Base-by-base conservation (phyloP, 768 basidiomycete genomes). In the Rhizopogon vinicolor region DNA sequence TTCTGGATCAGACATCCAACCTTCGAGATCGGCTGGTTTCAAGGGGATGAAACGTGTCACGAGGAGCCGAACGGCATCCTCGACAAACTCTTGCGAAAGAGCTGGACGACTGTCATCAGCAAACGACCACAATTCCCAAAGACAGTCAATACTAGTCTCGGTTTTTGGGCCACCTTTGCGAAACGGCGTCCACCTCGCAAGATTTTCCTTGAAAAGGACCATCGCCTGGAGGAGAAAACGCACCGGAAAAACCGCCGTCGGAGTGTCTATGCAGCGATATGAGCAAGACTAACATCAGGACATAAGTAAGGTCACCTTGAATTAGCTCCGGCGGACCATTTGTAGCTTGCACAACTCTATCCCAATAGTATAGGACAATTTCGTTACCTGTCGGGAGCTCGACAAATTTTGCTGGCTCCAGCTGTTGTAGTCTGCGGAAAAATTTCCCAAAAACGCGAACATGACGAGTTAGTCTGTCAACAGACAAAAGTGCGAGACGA, bases 1-100 rank as follows among this genome's bases (percentile, higher is more conserved):
- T 74, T 99, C 96, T 0, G 95, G 93, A 66, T 95, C 92, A 14
- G 80, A 78, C 72, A 86, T 78, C 91, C 95, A 93, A 5, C 79
- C 80, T 60, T 92, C 84, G 9, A 98, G 77, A 68, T 98, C 96
- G 1, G 78, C 72, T 5, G 88, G 78, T 52, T 87, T 88, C 44
- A 99, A 74, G 12, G 91, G 92, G 68, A 99, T 85, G 63, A 96
- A 87, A 8, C 88, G 82, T 22, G 85, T 86, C 19, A 99, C 80
- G 8, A 99, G 80, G 7, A 94, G 73, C 57, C 82, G 75, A 37
- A 86, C 87, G 7, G 86, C 87, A 55, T 83, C 82, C 62, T 87
- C 81, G 2, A 93, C 85, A 62, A 91, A 89, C 19, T 84, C 79
- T 57, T 78, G 74, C 8, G 87, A 79, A 19, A 93, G 67, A 13